Base-by-base conservation (phyloP, 352 stramenopile genomes). In the Pythium dissotocum region DNA sequence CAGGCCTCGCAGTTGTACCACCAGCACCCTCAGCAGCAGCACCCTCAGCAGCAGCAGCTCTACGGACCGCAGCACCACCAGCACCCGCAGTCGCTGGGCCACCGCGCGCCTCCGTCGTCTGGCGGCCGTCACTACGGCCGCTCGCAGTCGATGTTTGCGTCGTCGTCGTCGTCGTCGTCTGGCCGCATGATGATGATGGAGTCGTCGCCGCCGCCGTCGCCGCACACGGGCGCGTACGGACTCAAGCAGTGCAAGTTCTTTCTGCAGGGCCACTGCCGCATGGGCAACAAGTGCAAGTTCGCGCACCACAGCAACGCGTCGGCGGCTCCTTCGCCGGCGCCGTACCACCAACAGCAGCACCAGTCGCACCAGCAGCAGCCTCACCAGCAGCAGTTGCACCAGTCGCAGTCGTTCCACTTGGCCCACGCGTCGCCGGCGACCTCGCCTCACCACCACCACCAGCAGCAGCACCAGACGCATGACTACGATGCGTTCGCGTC, bases 201-300 rank as follows among this genome's bases (percentile, higher is more conserved):
- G 55, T 71, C 77, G 24, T 89, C 81, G 32, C 83, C 81, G 1
- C 81, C 83, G n/a, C 82, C 85, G 65, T 90, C 80, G 18, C 83
- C 82, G 21, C 77, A 82, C 33, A 63, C 58, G 46, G 48, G 59
- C 18, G 49, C 48, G 51, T 67, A 67, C 26, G 44, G 58, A 14
- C 44, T 72, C 7, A 93, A 93, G 73, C 83, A 88, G 59, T 95
- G 87, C 73, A 93, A 93, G 69, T 95, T 93, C 60, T 95, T 89
- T 63, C 62, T 89, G 9, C 87, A 95, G 66, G 87, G 87, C 16
- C 85, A 95, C 70, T 95, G 87, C 56, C 85, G 87, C 42, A 93
- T 95, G 85, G 87, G 85, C 33, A 87, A 71, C 69, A 95, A 95
- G 77, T 95, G 87, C 70, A 93, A 92, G 73, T 95, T 93, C 64